A percentile compares a stretch with the other conserved stretches of the same genome.
These are phyloP conservation scores for Eucalyptus decipiens DNA, from an alignment of 345 rosid genomes.

Conservation along the genomic window DNA sequence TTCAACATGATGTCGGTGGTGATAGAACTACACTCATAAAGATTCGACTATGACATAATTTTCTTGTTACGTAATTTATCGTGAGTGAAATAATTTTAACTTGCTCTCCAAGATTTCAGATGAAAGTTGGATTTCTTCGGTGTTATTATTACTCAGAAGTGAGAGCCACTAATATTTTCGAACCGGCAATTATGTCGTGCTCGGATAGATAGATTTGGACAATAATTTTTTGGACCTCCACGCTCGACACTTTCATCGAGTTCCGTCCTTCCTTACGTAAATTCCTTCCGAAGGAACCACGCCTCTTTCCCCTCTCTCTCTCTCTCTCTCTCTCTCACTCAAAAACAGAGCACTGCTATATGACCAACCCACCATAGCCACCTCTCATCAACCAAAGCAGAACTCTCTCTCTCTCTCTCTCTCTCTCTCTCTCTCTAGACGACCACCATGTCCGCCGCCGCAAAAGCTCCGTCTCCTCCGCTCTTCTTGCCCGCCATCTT, in stretches of 20 bases:
- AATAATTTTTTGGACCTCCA: not conserved
- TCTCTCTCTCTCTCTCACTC: not conserved
- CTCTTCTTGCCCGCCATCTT: not conserved
- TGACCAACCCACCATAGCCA: not conserved
- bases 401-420: not conserved
- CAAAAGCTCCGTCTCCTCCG: not conserved
- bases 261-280: constrained; percentile 36
- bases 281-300: constrained; percentile 42
- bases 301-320: not conserved
- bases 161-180: not conserved
- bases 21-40: rapidly evolving
- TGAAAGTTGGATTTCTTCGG: rapidly evolving
- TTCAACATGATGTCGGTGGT: rapidly evolving
- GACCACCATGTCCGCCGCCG: not conserved
- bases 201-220: not conserved
- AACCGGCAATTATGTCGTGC: not conserved
- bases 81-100: not conserved
- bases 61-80: not conserved
- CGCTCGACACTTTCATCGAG: not conserved
- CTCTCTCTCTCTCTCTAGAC: not conserved
- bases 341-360: not conserved
- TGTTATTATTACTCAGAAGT: not conserved
- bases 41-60: rapidly evolving
- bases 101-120: rapidly evolving
- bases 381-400: not conserved